A percentile compares a stretch with the other conserved stretches of the same genome.
Conservation (phyloP, 495 filamentous ascomycete genomes). For the Trypethelium eluteriae region DNA sequence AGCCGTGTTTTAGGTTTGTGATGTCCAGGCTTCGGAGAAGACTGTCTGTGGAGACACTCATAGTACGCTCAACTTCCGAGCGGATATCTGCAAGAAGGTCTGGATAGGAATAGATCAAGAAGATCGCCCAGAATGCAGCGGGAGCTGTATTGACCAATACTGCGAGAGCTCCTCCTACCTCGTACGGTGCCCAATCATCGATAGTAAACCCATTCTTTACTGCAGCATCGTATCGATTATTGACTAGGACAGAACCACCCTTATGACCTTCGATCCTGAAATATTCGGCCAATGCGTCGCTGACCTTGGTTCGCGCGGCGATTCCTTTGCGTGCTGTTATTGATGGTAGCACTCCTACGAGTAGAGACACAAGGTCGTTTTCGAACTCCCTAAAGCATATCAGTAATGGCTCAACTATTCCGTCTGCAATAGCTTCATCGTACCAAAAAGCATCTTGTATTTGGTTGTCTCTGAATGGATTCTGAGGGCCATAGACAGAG, state of each 20-base stretch:
- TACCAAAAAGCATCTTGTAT: slow-evolving; percentile 44
- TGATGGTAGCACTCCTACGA: slow-evolving; percentile 30
- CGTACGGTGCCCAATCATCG: slow-evolving; percentile 40
- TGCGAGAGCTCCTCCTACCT: slow-evolving; percentile 36
- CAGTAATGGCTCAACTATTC: neutral
- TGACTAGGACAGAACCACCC: slow-evolving; percentile 33
- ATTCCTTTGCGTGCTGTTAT: slow-evolving; percentile 40
- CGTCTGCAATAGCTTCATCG: slow-evolving; percentile 7
- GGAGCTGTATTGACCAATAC: slow-evolving; percentile 44
- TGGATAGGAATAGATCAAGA: slow-evolving; percentile 37
- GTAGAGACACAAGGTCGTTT: slow-evolving; percentile 25
- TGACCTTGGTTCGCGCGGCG: slow-evolving; percentile 34
- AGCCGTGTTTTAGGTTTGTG: slow-evolving; percentile 13
- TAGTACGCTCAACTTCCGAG: slow-evolving; percentile 29
- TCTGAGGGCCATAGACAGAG: slow-evolving; percentile 44
- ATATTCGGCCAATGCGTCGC: slow-evolving; percentile 39
- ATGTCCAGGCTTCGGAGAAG: slow-evolving; percentile 19
- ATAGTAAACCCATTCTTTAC: slow-evolving; percentile 29
- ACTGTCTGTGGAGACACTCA: slow-evolving; percentile 14
- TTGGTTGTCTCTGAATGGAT: slow-evolving; percentile 41
- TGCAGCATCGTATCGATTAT: slow-evolving; percentile 32
- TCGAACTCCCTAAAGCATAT: slow-evolving; percentile 40
- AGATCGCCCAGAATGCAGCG: slow-evolving; percentile 42
- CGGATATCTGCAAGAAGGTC: slow-evolving; percentile 36
- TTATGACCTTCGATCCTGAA: slow-evolving; percentile 33